Evolutionary conservation across 1,284 basidiomycete species (phyloP), one percentile per base, ranked within the genome.

Genomic region (Termitomyces sp.): DNA sequence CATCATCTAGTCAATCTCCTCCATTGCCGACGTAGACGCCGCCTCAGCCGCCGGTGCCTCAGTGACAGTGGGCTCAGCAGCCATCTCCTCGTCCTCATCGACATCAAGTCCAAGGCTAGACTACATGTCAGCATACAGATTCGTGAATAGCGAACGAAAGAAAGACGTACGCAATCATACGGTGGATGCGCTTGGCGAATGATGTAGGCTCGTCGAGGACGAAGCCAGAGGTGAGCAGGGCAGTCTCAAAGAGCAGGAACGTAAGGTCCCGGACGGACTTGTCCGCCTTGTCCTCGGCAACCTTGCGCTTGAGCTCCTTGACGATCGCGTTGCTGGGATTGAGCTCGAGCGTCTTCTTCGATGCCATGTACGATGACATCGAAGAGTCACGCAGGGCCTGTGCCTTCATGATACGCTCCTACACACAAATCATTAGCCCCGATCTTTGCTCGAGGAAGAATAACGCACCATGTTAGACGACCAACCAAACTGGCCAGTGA

Each of bases 401-500:
- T 15, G 96, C 95, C 79, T 98, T 98, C 97, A 99, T 99, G 82
- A 99, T 98, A 73, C 96, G 91, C 77, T 98, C 93, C 84, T 85
- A 64, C 48, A 62, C 39, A 60, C 28, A n/a, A 38, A 64, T 1
- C 10, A 17, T 30, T 63, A 58, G 38, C 26, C 24, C 38, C 28
- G 1, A 8, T n/a, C 2, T 2, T 49, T 3, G 5, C 40, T 10
- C 41, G 52, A 33, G 31, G 50, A 40, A 15, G 19, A 52, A 52
- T 47, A 12, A 72, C 79, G 26, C 58, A 84, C 88, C 95, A 98
- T 98, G 85, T 98, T 98, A 62, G 95, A 94, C 46, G 94, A 98
- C 97, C 97, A 99, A 59, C 96, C 95, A 73, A 98, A 99, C 73
- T 98, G 94, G 61, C 95, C 96, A 62, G 97, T 98, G 69, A 98